A percentile compares a stretch with the other conserved stretches of the same genome.
Conservation (phyloP, 192 early-diverging fungal genomes). For the Anaeromyces robustus region DNA sequence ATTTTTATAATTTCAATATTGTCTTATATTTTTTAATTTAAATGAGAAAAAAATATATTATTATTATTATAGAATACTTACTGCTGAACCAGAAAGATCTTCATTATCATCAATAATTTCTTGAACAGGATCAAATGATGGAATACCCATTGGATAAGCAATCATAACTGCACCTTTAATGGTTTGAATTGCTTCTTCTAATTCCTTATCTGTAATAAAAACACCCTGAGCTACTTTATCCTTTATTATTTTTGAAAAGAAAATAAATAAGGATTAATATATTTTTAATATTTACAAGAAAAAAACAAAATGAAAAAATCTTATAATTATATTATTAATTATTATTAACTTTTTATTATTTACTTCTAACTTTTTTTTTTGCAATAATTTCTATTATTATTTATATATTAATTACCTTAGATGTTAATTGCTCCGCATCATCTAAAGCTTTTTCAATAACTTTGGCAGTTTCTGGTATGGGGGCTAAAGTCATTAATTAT, state of each 20-base stretch:
- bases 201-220: constrained; percentile 3
- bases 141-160: constrained; percentile 35
- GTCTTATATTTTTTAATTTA: no score
- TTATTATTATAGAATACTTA: constrained; percentile 3
- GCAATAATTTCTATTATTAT: no score
- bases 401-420: not conserved
- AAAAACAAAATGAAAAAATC: no score
- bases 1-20: no score
- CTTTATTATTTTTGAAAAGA: no score
- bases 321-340: no score
- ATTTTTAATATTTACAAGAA: no score
- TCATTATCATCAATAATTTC: constrained; percentile 31
- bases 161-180: constrained; percentile 30
- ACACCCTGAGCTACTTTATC: constrained; percentile 16
- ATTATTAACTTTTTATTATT: no score
- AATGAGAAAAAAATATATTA: not conserved
- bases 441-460: constrained; percentile 19
- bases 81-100: constrained; percentile 28
- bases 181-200: constrained; percentile 18
- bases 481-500: constrained; percentile 15
- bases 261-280: no score
- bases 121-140: constrained; percentile 29
- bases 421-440: constrained; percentile 8
- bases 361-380: no score
- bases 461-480: constrained; percentile 15